Percentiles rank a stretch among this genome's conserved stretches.
These are phyloP conservation scores for Trifolium fragiferum DNA, from an alignment of 306 rosid species.

Conservation along the genomic window DNA sequence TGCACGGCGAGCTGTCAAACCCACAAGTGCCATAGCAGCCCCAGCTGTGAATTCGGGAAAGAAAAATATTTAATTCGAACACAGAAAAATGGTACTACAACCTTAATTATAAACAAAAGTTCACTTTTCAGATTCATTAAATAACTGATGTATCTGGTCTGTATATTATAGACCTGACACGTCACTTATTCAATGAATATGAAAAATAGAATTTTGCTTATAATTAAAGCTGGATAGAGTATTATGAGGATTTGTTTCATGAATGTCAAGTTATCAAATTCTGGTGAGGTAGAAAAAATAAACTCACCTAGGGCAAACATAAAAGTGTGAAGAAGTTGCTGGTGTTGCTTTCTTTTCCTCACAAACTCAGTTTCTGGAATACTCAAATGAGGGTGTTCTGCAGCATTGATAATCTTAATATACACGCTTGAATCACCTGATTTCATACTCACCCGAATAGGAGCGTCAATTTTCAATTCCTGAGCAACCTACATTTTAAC, in stretches of 20 bases:
- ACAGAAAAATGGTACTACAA: not conserved
- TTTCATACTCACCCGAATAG: slow-evolving; percentile 74
- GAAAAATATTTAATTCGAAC: slow-evolving; percentile 13
- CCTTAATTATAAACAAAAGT: too few species aligned
- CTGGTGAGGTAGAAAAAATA: slow-evolving; percentile 30
- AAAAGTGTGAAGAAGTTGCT: slow-evolving; percentile 72
- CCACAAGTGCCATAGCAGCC: slow-evolving; percentile 66
- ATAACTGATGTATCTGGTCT: too few species aligned
- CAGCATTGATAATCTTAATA: slow-evolving; percentile 64
- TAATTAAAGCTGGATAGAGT: too few species aligned
- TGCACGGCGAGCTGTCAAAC: slow-evolving; percentile 67
- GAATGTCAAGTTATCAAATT: slow-evolving; percentile 12
- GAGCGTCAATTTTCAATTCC: slow-evolving; percentile 76
- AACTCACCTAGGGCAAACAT: slow-evolving; percentile 69
- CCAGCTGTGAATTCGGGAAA: slow-evolving; percentile 68
- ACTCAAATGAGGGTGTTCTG: slow-evolving; percentile 78
- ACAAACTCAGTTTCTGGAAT: slow-evolving; percentile 82
- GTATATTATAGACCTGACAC: too few species aligned
- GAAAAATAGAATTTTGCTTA: too few species aligned
- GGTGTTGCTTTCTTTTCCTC: slow-evolving; percentile 66
- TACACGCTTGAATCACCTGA: slow-evolving; percentile 62
- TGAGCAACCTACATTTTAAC: slow-evolving; percentile 59
- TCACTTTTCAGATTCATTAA: too few species aligned
- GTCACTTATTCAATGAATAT: too few species aligned
- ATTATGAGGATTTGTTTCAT: slow-evolving; percentile 16